These are phyloP conservation scores for Sorghum bicolor DNA, from an alignment of 176 grass and related monocot genomes.

Conservation along the genomic window DNA sequence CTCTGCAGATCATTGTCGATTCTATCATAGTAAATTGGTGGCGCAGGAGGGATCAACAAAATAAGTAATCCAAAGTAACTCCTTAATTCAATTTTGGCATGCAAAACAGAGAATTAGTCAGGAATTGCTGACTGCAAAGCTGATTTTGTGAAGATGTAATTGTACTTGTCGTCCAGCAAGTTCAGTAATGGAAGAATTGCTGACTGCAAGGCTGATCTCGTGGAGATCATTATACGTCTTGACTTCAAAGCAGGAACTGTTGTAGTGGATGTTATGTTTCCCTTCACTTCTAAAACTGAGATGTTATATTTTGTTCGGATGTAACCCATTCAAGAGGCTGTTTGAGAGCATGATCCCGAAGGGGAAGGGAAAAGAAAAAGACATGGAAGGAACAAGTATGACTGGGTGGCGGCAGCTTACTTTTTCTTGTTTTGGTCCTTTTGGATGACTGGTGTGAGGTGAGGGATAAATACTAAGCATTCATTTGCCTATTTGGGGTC, in stretches of 20 bases:
- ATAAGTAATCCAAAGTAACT: constrained; percentile 37
- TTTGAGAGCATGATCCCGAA: too few species aligned
- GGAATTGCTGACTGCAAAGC: background rate
- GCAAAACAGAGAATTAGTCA: background rate
- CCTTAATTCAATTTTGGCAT: constrained; percentile 13
- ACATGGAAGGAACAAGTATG: background rate
- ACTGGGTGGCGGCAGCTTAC: too few species aligned
- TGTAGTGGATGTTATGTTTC: background rate
- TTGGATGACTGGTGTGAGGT: too few species aligned
- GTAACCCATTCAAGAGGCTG: too few species aligned
- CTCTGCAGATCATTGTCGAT: constrained; percentile 73
- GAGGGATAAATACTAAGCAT: too few species aligned
- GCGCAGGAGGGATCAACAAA: constrained; percentile 56
- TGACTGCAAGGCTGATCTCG: background rate
- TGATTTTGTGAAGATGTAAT: background rate
- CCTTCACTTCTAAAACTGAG: background rate
- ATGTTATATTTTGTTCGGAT: background rate
- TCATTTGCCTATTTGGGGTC: too few species aligned
- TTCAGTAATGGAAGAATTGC: background rate
- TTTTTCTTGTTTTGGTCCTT: too few species aligned
- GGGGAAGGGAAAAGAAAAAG: too few species aligned
- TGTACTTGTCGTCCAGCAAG: background rate
- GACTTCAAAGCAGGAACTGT: background rate
- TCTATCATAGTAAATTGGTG: constrained; percentile 82
- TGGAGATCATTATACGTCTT: background rate